These are phyloP conservation scores for Torrubiellomyces zombiae DNA, from an alignment of 2,329 filamentous ascomycete species.

Conservation along the genomic window DNA sequence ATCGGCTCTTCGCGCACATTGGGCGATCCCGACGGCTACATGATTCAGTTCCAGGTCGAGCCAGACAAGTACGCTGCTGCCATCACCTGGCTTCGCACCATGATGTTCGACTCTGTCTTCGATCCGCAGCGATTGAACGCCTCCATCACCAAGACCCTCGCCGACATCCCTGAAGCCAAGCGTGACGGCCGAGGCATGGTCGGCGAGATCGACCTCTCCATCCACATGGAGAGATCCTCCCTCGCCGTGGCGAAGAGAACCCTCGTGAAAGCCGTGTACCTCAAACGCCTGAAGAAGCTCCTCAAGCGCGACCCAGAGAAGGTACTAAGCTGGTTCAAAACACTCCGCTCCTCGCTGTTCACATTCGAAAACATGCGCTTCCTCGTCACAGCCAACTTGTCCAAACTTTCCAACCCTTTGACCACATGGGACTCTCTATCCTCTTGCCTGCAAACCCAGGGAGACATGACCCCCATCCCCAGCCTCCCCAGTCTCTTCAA, in stretches of 20 bases:
- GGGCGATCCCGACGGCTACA: conserved; percentile 66
- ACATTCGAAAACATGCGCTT: conserved; percentile 73
- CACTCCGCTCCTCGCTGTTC: conserved; percentile 60
- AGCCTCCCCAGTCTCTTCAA: conserved; percentile 57
- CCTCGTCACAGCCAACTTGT: conserved; percentile 67
- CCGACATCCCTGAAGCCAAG: conserved; percentile 84
- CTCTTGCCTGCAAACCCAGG: conserved; percentile 18
- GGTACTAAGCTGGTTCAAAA: conserved; percentile 63
- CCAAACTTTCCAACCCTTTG: conserved; percentile 57
- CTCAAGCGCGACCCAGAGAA: conserved; percentile 59
- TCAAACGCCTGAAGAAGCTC: conserved; percentile 70
- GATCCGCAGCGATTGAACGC: conserved; percentile 51
- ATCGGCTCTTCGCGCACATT: conserved; percentile 52
- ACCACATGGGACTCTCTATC: conserved; percentile 53
- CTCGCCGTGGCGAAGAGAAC: conserved; percentile 63
- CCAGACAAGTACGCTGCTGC: conserved; percentile 70
- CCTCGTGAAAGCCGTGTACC: conserved; percentile 72
- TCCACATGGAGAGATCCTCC: conserved; percentile 64
- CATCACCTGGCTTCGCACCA: conserved; percentile 67
- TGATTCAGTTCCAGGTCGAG: conserved; percentile 73
- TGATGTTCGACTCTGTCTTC: conserved; percentile 82
- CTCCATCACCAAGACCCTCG: conserved; percentile 61
- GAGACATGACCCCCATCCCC: conserved; percentile 51
- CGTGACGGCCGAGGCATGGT: conserved; percentile 61
- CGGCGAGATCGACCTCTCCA: conserved; percentile 52